A percentile compares a stretch with the other conserved stretches of the same genome.
These are phyloP conservation scores for Saururus chinensis DNA, from an alignment of 164 flowering plant genomes.

Conservation along the genomic window DNA sequence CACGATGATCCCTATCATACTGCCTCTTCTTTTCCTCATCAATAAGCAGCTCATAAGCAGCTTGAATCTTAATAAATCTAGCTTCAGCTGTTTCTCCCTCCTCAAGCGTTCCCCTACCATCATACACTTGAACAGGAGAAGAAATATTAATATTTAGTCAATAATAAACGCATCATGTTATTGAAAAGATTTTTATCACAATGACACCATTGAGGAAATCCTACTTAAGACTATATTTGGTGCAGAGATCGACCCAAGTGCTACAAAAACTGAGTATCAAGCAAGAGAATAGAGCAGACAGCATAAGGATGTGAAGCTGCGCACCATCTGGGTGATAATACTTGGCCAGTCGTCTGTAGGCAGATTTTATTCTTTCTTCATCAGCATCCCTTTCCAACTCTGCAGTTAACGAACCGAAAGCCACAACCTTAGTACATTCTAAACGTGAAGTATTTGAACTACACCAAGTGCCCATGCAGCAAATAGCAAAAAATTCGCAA, in stretches of 20 bases:
- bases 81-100: conserved; percentile 94
- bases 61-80: conserved; percentile 93
- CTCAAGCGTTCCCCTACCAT: conserved; percentile 85
- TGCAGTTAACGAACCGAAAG: conserved; percentile 14
- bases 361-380: conserved; percentile 74
- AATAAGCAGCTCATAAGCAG: conserved; percentile 89
- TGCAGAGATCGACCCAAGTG: neutral
- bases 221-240: too few relatives aligned
- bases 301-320: conserved; percentile 16
- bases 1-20: conserved; percentile 70
- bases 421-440: too few relatives aligned
- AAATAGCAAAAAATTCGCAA: neutral
- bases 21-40: conserved; percentile 61
- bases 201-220: too few relatives aligned
- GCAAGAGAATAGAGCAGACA: neutral
- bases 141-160: neutral
- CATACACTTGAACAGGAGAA: conserved; percentile 47
- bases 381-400: conserved; percentile 86
- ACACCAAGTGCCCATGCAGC: neutral
- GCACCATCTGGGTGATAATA: conserved; percentile 98
- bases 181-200: too few relatives aligned
- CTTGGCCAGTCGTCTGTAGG: conserved; percentile 89
- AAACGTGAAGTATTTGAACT: too few relatives aligned
- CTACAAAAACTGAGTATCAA: neutral
- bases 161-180: too few relatives aligned